Evolutionary conservation across 345 rosid genomes (phyloP).

Genomic region (Dipteronia dyeriana): DNA sequence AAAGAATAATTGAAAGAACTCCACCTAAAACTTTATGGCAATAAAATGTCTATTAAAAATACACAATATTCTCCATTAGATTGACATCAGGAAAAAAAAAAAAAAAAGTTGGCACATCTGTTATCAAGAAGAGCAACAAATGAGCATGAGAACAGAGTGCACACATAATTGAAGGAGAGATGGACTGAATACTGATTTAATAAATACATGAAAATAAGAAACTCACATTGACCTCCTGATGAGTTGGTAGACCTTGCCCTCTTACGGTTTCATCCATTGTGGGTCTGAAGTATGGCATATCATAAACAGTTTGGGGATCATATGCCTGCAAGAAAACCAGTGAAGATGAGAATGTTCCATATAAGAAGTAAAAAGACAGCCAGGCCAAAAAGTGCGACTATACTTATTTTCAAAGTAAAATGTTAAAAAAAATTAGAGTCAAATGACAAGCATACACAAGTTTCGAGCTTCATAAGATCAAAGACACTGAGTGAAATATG

Average conservation of each 20-base stretch:
- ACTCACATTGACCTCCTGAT: constrained; percentile 71
- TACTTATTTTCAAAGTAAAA: not conserved
- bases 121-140: not conserved
- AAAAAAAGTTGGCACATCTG: not conserved
- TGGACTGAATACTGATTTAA: not conserved
- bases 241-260: constrained; percentile 62
- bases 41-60: too few species aligned
- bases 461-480: not conserved
- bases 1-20: not conserved
- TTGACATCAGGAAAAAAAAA: not conserved
- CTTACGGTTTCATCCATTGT: constrained; percentile 56
- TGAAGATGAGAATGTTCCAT: constrained; percentile 6
- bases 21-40: not conserved
- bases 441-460: not conserved
- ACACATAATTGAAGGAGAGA: not conserved
- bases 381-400: not conserved
- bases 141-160: not conserved
- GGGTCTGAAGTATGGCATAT: constrained; percentile 71
- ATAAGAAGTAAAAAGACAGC: not conserved
- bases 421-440: not conserved
- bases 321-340: constrained; percentile 50
- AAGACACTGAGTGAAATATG: not conserved
- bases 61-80: not conserved
- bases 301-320: constrained; percentile 66
- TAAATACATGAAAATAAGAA: not conserved